Base-by-base conservation (phyloP, 495 filamentous ascomycete genomes). In the Penicillium crystallinum region DNA sequence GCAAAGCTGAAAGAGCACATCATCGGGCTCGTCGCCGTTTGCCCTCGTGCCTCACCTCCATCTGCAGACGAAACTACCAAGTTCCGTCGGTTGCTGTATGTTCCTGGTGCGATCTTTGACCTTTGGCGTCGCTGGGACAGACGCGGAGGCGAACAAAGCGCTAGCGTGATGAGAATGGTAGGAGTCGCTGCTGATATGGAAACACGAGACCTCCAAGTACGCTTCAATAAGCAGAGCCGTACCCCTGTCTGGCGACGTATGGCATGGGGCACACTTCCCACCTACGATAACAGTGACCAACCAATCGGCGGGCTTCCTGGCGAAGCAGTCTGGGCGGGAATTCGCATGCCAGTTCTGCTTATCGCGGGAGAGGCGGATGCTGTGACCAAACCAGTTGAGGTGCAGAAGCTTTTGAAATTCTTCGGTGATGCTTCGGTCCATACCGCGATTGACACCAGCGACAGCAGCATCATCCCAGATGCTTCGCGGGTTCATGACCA, bases 171-270 rank as follows among this genome's bases (percentile, higher is more conserved):
- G 29, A 79, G 92, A 19, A 89, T 96, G 63, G 86, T 91, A 11
- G 92, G 91, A 4, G 67, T 70, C 12, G 74, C 81, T 54, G 90
- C 89, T 10, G 88, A 92, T 35, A 61, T 73, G 2, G 88, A 91
- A 61, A 81, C 86, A 2, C 87, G 87, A 63, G 81, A 79, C 51
- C 74, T 96, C 31, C 92, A 97, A 66, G 65, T 87, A 22, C 81
- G 82, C 19, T 97, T 86, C 73, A 97, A 97, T 67, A 77, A 77
- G 46, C 89, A 96, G 62, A 92, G 87, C 54, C 78, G 73, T 55
- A 90, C 90, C 0, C 75, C 86, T 0, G 89, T 95, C 0, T 96
- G 88, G 81, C 80, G 86, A 52, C 79, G 91, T 33, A 92, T 96
- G 87, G 87, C 83, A 4, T 87, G 77, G 69, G 91, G 90, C 2